Percentiles rank a stretch among this genome's conserved stretches.
Evolutionary conservation across 371 early-diverging fungal genomes (phyloP).

Genomic region (Batkoa obscura): DNA sequence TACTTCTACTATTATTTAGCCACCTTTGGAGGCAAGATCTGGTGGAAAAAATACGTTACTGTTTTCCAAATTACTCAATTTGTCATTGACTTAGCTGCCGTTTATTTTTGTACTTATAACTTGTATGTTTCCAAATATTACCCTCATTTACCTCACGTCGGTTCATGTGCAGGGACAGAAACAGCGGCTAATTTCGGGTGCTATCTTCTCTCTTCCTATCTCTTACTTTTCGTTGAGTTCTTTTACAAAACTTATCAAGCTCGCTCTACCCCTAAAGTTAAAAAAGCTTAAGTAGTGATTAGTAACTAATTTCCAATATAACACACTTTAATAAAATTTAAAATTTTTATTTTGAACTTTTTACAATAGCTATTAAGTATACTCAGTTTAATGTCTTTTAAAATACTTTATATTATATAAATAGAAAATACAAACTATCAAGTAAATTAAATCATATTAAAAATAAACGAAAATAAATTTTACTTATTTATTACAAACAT

Average conservation of each 20-base stretch:
- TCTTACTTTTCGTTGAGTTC: conserved; percentile 73
- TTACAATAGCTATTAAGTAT: too few relatives aligned
- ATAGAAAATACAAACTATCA: too few relatives aligned
- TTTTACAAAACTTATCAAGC: conserved; percentile 65
- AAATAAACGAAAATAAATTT: too few relatives aligned
- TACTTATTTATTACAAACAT: too few relatives aligned
- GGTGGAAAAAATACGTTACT: conserved; percentile 87
- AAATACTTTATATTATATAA: too few relatives aligned
- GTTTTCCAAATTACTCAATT: conserved; percentile 81
- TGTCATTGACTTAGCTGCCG: conserved; percentile 54
- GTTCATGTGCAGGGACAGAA: conserved; percentile 58
- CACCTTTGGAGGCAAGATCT: conserved; percentile 58
- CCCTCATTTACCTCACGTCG: conserved; percentile 43
- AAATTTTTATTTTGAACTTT: too few relatives aligned
- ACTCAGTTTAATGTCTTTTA: too few relatives aligned
- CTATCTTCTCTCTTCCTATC: conserved; percentile 57
- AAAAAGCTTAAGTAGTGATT: too few relatives aligned
- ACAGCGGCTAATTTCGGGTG: conserved; percentile 64
- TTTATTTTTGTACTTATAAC: conserved; percentile 66
- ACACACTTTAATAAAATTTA: too few relatives aligned
- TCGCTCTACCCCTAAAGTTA: conserved; percentile 4
- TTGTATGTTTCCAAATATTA: conserved; percentile 50
- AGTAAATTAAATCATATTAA: too few relatives aligned
- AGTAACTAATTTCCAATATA: too few relatives aligned
- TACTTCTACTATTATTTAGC: conserved; percentile 83